These are phyloP conservation scores for Pholiota microspora DNA, from an alignment of 768 basidiomycete genomes.

Conservation along the genomic window DNA sequence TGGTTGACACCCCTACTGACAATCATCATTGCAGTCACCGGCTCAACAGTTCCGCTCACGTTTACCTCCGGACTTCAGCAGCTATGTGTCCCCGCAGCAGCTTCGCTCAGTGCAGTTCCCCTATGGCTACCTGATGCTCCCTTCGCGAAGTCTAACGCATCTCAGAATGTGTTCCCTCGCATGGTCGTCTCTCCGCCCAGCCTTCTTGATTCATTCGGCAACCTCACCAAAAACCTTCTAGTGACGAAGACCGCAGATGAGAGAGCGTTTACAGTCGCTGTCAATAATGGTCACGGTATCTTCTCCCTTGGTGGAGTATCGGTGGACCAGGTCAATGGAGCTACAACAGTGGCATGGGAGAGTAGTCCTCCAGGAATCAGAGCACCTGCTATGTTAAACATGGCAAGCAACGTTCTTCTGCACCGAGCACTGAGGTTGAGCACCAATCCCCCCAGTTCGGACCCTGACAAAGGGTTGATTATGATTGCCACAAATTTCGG, in stretches of 20 bases:
- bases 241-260: constrained; percentile 32
- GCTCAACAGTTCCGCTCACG: constrained; percentile 53
- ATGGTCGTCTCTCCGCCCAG: constrained; percentile 54
- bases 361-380: constrained; percentile 53
- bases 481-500: constrained; percentile 58
- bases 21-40: constrained; percentile 55
- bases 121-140: constrained; percentile 33
- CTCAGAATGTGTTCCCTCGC: constrained; percentile 22
- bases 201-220: constrained; percentile 45
- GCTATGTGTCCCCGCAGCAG: constrained; percentile 53
- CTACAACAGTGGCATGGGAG: constrained; percentile 68
- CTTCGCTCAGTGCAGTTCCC: constrained; percentile 40
- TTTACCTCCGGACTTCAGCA: constrained; percentile 54
- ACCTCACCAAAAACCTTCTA: constrained; percentile 29
- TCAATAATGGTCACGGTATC: neutral
- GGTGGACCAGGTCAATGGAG: constrained; percentile 38
- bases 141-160: constrained; percentile 17
- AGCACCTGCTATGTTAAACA: constrained; percentile 50
- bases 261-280: neutral
- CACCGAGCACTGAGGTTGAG: constrained; percentile 43
- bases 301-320: constrained; percentile 12
- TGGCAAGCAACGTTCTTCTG: constrained; percentile 66
- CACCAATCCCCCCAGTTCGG: constrained; percentile 26
- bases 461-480: constrained; percentile 26
- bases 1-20: constrained; percentile 65